Base-by-base conservation (phyloP, 2,329 filamentous ascomycete genomes). In the Aspergillus sp. region DNA sequence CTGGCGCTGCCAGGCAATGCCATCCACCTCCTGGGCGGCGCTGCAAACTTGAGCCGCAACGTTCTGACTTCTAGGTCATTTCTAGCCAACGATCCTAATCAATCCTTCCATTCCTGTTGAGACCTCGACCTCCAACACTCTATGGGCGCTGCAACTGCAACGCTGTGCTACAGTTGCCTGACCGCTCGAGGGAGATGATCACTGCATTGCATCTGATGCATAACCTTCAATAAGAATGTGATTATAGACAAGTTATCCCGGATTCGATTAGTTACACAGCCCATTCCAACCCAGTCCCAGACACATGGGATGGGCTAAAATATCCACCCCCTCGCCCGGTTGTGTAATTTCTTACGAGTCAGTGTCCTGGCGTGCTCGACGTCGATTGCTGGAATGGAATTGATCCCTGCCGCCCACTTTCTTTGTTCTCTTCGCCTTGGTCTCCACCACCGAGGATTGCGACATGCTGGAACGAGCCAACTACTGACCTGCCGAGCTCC, bases 301-400 rank as follows among this genome's bases (percentile, higher is more conserved):
- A 21, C 41, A 44, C 41, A 44, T 44, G 41, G 41, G 41, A 44
- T 44, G 41, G 19, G 41, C 41, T 21, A 23, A 44, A 19, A 10
- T 11, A 5, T 21, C 41, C 19, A 21, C 17, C 41, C 17, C 41
- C 19, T 21, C 17, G 8, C 17, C 17, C 41, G 47, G 47, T 30
- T n/a, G 25, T 44, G 41, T 44, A 53, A n/a, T 23, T 41, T 32
- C 25, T 41, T 47, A 54, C 56, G 59, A 61, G 59, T 61, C 59
- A 56, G 59, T 38, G 39, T 30, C 38, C 19, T 48, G 42, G 44
- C 55, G 44, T 36, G 41, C 27, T 51, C 11, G 47, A 44, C 44
- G 41, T 55, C 44, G 38, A 56, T 54, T 49, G 32, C 41, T 57
- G 49, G 50, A 32, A 51, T 50, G 38, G 17, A 44, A 13, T n/a